Evolutionary conservation across 179 eudicot genomes (phyloP).

Genomic region (Spergularia azorica): DNA sequence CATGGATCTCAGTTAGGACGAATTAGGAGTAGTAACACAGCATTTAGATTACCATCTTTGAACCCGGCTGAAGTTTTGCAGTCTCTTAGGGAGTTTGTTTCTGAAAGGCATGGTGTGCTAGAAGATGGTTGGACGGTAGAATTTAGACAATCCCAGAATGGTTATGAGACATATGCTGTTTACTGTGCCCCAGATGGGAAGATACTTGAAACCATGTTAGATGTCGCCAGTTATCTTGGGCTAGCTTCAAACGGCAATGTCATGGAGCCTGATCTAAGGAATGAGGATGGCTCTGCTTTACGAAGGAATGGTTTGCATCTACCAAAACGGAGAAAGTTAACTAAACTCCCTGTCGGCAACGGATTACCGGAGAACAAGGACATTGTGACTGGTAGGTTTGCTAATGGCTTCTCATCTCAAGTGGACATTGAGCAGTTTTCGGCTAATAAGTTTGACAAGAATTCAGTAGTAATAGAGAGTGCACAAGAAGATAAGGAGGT

Average conservation of each 20-base stretch:
- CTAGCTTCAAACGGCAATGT: conserved; percentile 34
- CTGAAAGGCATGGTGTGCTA: conserved; percentile 43
- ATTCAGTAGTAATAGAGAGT: conserved; percentile 27
- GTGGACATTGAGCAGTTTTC: conserved; percentile 24
- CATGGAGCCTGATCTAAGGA: conserved; percentile 44
- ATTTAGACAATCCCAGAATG: conserved; percentile 52
- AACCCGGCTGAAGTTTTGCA: conserved; percentile 48
- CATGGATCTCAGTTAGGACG: conserved; percentile 37
- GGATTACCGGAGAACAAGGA: conserved; percentile 32
- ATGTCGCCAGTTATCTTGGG: conserved; percentile 72
- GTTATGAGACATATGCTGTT: conserved; percentile 57
- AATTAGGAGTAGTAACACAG: conserved; percentile 39
- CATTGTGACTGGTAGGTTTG: conserved; percentile 28
- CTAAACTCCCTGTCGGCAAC: conserved; percentile 32
- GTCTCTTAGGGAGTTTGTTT: conserved; percentile 62
- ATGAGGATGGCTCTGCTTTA: conserved; percentile 40
- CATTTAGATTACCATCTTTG: conserved; percentile 31
- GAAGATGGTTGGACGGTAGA: conserved; percentile 79
- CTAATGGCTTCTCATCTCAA: conserved; percentile 31
- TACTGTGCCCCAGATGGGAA: conserved; percentile 80
- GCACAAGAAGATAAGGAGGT: conserved; percentile 34
- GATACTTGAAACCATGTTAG: conserved; percentile 66
- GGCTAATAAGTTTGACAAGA: conserved; percentile 26
- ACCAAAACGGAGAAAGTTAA: conserved; percentile 39
- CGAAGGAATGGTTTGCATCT: conserved; percentile 41